Conservation (phyloP, 257 asterid genomes). For the Solanum sitiens region DNA sequence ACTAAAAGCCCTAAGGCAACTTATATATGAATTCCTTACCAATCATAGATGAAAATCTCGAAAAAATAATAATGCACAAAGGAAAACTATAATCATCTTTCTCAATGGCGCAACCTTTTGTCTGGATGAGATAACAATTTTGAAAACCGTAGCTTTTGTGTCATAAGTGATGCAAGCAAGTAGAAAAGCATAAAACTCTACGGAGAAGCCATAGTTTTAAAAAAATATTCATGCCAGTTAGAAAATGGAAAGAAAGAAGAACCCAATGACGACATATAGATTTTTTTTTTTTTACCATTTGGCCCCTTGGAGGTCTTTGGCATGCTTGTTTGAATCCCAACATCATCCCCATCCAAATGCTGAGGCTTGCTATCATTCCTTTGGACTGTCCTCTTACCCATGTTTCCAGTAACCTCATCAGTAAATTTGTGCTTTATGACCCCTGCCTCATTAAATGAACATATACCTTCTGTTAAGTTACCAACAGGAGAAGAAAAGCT, state of each 20-base stretch:
- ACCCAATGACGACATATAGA: background rate
- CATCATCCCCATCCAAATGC: conserved; percentile 31
- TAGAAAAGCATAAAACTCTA: background rate
- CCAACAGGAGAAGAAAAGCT: conserved; percentile 47
- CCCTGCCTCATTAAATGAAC: conserved; percentile 32
- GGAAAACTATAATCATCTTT: background rate
- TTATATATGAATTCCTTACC: background rate
- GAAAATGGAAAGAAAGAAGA: background rate
- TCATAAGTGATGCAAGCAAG: background rate
- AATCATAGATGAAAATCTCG: background rate
- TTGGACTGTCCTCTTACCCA: conserved; percentile 41
- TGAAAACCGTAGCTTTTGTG: background rate
- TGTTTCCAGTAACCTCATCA: conserved; percentile 40
- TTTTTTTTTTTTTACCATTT: background rate
- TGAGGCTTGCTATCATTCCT: conserved; percentile 50
- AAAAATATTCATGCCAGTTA: background rate
- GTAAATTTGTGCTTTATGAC: conserved; percentile 36
- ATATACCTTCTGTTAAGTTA: conserved; percentile 35
- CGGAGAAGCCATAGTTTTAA: background rate
- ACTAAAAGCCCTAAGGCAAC: background rate
- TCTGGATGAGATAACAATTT: background rate
- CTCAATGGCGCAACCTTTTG: background rate
- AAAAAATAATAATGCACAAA: background rate
- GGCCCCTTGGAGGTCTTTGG: conserved; percentile 53
- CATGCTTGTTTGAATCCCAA: conserved; percentile 26